Evolutionary conservation across 75 land plant species (phyloP).

Genomic region (Larix kaempferi): DNA sequence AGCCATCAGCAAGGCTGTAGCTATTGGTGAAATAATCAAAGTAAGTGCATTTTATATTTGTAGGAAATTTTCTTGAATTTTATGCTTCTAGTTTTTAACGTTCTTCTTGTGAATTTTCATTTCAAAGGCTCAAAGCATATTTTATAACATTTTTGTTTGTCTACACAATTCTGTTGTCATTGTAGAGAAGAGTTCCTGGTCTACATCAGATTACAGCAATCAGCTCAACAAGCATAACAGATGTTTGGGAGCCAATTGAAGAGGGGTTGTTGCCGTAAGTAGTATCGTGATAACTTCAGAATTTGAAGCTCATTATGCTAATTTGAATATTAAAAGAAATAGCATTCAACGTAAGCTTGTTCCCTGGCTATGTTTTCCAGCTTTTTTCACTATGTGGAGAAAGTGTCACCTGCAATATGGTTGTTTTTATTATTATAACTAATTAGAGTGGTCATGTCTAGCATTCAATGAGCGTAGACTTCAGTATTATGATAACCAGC

Average conservation of each 20-base stretch:
- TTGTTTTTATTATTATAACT: no score
- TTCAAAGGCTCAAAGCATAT: no score
- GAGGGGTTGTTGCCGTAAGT: conserved; percentile 96
- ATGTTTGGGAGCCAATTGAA: conserved; percentile 96
- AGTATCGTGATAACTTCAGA: background rate
- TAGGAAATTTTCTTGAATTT: no score
- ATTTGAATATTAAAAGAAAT: background rate
- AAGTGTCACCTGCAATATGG: no score
- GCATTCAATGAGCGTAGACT: no score
- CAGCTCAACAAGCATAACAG: conserved; percentile 89
- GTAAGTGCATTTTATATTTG: conserved; percentile 19
- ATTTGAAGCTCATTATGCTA: background rate
- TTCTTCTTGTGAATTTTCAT: no score
- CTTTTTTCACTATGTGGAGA: no score
- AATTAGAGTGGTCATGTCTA: no score
- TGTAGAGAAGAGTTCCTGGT: conserved; percentile 72
- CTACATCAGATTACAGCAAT: conserved; percentile 86
- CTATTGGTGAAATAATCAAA: conserved; percentile 87
- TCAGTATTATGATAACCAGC: background rate
- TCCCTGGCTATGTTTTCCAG: no score
- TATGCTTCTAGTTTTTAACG: no score
- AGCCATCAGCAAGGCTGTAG: conserved; percentile 90
- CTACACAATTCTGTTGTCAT: background rate
- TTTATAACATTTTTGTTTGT: no score
- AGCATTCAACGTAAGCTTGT: background rate